A percentile compares a stretch with the other conserved stretches of the same genome.
phyloP scores from a whole-genome alignment of 1,284 basidiomycete genomes.

The Coniophora puteana region DNA sequence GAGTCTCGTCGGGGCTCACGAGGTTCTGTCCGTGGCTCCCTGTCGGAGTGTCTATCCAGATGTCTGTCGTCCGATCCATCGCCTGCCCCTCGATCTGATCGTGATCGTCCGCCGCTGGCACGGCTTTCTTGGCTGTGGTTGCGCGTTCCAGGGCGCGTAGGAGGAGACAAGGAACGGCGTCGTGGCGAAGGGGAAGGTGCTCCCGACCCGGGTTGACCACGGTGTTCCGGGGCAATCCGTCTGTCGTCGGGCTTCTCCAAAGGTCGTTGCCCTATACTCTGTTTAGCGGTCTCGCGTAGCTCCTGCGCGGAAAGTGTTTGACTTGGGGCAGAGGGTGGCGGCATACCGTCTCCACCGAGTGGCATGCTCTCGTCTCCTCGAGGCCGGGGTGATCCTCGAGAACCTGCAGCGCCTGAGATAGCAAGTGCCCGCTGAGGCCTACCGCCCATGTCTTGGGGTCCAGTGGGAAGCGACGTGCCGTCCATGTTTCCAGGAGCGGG shows the following conservation, averaged over 20 bases:
- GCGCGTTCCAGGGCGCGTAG: conserved; percentile 63
- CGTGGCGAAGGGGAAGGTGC: conserved; percentile 51
- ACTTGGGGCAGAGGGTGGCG: conserved; percentile 74
- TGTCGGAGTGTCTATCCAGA: conserved; percentile 53
- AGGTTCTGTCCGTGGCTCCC: conserved; percentile 39
- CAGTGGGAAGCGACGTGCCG: conserved; percentile 12
- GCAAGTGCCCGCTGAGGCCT: conserved; percentile 14
- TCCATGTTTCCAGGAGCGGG: conserved; percentile 11
- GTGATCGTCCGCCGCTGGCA: conserved; percentile 57
- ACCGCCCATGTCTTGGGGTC: conserved; percentile 14
- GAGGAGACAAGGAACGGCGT: conserved; percentile 61
- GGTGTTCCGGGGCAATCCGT: conserved; percentile 28
- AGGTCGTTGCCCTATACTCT: conserved; percentile 41
- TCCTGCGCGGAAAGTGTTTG: conserved; percentile 79
- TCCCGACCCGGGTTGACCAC: conserved; percentile 43
- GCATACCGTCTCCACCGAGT: conserved; percentile 54
- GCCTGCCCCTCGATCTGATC: conserved; percentile 44
- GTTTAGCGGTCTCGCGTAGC: conserved; percentile 71
- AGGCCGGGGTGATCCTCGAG: conserved; percentile 38
- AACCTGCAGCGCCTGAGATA: conserved; percentile 28
- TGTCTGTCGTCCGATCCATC: conserved; percentile 39
- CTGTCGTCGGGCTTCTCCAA: conserved; percentile 40
- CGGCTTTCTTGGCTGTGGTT: conserved; percentile 72
- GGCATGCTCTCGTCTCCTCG: conserved; percentile 18
- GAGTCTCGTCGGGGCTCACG: conserved; percentile 33